Percentiles rank a stretch among this genome's conserved stretches.
These are phyloP conservation scores for Citeromyces hawaiiensis DNA, from an alignment of 1,139 yeast species.

Conservation along the genomic window DNA sequence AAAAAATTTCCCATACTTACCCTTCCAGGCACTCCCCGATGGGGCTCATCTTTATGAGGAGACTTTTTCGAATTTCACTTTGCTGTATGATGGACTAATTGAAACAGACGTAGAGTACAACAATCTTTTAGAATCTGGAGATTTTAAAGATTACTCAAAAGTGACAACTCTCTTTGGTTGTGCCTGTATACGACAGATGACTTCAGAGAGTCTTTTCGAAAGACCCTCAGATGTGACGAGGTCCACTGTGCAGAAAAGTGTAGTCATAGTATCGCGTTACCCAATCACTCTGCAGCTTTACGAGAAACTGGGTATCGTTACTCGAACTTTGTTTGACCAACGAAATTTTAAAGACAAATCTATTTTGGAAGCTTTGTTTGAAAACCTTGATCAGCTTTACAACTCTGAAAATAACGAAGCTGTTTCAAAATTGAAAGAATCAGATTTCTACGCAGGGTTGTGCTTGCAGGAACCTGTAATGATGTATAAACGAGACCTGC, in stretches of 20 bases:
- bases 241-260: slow-evolving; percentile 82
- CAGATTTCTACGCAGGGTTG: slow-evolving; percentile 62
- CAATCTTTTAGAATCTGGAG: slow-evolving; percentile 18
- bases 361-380: slow-evolving; percentile 58
- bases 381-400: slow-evolving; percentile 46
- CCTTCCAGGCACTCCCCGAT: slow-evolving; percentile 93
- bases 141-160: slow-evolving; percentile 32
- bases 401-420: slow-evolving; percentile 15
- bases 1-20: slow-evolving; percentile 70
- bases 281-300: slow-evolving; percentile 83
- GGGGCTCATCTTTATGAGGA: slow-evolving; percentile 90
- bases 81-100: slow-evolving; percentile 49
- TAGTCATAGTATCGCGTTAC: slow-evolving; percentile 75
- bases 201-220: slow-evolving; percentile 16
- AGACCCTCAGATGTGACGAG: slow-evolving; percentile 63
- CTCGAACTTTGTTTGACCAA: slow-evolving; percentile 77
- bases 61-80: slow-evolving; percentile 82
- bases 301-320: slow-evolving; percentile 82
- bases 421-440: slow-evolving; percentile 22
- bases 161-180: slow-evolving; percentile 81
- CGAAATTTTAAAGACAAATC: slow-evolving; percentile 59
- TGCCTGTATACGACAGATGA: slow-evolving; percentile 71
- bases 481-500: slow-evolving; percentile 44
- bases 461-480: slow-evolving; percentile 54
- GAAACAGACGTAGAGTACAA: slow-evolving; percentile 5